Evolutionary conservation across 352 stramenopile species (phyloP), one percentile per base, ranked within the genome.

Genomic region (Globisporangium solare): DNA sequence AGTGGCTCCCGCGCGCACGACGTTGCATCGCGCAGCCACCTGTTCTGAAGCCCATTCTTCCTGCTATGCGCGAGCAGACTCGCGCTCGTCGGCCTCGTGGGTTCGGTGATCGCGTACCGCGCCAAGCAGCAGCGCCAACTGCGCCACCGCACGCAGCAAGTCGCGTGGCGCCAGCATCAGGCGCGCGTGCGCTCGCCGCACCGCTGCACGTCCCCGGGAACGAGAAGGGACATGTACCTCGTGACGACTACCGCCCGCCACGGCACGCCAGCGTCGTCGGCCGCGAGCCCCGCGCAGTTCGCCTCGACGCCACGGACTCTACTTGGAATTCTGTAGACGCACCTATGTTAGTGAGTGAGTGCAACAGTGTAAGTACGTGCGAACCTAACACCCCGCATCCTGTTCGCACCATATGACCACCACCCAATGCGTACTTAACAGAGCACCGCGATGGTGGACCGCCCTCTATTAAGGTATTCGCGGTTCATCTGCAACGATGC

Each of bases 1-100:
- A 27, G 24, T 5, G 5, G 24, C 24, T 27, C 24, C 2, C 24
- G 24, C 24, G 24, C 24, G 2, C 2, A 5, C 24, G 24, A 27
- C 24, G 5, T 5, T 5, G 24, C 24, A 27, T 27, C 24, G 24
- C 24, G 24, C 24, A 5, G 24, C 24, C 24, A 27, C 2, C 49
- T 78, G 45, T 42, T 73, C 47, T 73, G 58, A 40, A 78, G 60
- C 18, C 77, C 73, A 20, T 58, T 86, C 15, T 74, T 81, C 41
- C 68, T 76, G 22, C 68, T 59, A 10, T 58, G 61, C 3, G 45
- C 77, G 4, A 27, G 24, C 24, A 48, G 78, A n/a, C 54, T 89
- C 20, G 69, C 62, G 7, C 56, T 53, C 11, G 60, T 67, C 13
- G 66, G 66, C 0, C 22, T 65, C 45, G 49, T 74, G 22, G 69